Percentiles rank a stretch among this genome's conserved stretches.
phyloP scores from a whole-genome alignment of 1,284 basidiomycete genomes.

The Ustilago tritici region DNA sequence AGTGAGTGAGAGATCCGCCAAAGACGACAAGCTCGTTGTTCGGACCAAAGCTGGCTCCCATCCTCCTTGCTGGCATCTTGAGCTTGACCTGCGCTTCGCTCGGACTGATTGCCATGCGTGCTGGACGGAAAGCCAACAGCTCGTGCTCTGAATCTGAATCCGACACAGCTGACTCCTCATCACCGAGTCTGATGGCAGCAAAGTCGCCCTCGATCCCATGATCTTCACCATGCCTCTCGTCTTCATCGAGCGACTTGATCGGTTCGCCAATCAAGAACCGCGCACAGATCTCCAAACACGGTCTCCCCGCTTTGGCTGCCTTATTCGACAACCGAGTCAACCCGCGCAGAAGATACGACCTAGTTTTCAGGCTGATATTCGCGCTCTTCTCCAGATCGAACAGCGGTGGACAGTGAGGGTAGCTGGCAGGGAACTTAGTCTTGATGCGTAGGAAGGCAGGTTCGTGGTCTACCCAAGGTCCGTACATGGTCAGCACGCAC shows the following conservation, averaged over 20 bases:
- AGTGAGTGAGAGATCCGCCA: conserved; percentile 30
- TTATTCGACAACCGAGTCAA: conserved; percentile 40
- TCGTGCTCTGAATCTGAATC: conserved; percentile 31
- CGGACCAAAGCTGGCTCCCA: conserved; percentile 53
- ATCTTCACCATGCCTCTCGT: conserved; percentile 12
- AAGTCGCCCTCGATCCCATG: conserved; percentile 16
- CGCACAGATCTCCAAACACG: conserved; percentile 56
- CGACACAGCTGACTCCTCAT: conserved; percentile 18
- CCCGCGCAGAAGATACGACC: conserved; percentile 58
- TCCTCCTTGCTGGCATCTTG: conserved; percentile 35
- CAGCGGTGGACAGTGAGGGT: conserved; percentile 56
- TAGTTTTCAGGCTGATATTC: conserved; percentile 60
- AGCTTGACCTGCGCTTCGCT: conserved; percentile 16
- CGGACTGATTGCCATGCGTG: conserved; percentile 4
- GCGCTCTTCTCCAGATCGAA: conserved; percentile 66
- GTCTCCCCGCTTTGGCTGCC: conserved; percentile 27
- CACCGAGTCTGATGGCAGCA: conserved; percentile 17
- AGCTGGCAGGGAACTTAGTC: conserved; percentile 58
- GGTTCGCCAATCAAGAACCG: conserved; percentile 59
- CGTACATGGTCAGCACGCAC: conserved; percentile 62
- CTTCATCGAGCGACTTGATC: conserved; percentile 48
- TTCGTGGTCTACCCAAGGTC: conserved; percentile 63
- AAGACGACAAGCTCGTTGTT: conserved; percentile 53
- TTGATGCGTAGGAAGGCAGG: conserved; percentile 62
- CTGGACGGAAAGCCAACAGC: conserved; percentile 25